Percentiles rank a stretch among this genome's conserved stretches.
Evolutionary conservation across 805 yeast species (phyloP).

Genomic region (Yarrowia yakushimensis): DNA sequence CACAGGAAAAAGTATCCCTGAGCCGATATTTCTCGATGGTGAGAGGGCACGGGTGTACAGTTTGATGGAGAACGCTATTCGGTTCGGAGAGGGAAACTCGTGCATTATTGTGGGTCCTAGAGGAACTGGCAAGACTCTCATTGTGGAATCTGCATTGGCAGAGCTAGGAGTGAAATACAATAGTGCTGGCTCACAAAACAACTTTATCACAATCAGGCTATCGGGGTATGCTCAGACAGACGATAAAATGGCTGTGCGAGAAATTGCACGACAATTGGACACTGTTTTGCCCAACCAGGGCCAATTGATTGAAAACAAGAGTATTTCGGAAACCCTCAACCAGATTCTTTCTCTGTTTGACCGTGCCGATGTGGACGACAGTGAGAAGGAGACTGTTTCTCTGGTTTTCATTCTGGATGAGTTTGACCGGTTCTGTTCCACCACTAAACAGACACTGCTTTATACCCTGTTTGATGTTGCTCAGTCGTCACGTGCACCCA

Average conservation of each 20-base stretch:
- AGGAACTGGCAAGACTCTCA: slow-evolving; percentile 67
- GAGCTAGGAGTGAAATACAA: slow-evolving; percentile 43
- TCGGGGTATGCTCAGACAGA: slow-evolving; percentile 71
- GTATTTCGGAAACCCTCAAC: slow-evolving; percentile 34
- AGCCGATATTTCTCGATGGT: slow-evolving; percentile 40
- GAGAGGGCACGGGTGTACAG: slow-evolving; percentile 50
- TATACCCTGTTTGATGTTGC: slow-evolving; percentile 87
- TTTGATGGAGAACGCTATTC: slow-evolving; percentile 61
- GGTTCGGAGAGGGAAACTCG: slow-evolving; percentile 75
- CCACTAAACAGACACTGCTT: slow-evolving; percentile 72
- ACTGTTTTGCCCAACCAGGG: slow-evolving; percentile 26
- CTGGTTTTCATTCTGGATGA: slow-evolving; percentile 81
- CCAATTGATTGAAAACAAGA: slow-evolving; percentile 32
- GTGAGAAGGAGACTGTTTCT: slow-evolving; percentile 42
- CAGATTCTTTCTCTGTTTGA: slow-evolving; percentile 34
- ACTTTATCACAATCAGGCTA: slow-evolving; percentile 59
- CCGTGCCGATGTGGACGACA: slow-evolving; percentile 30
- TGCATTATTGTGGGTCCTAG: slow-evolving; percentile 76
- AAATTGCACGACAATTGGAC: slow-evolving; percentile 82
- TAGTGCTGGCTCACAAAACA: slow-evolving; percentile 36
- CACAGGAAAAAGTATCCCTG: slow-evolving; percentile 31
- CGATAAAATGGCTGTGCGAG: slow-evolving; percentile 76
- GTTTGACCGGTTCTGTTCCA: slow-evolving; percentile 71
- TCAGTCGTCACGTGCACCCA: slow-evolving; percentile 65
- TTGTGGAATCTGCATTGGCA: slow-evolving; percentile 56